Base-by-base conservation (phyloP, 176 grass and related monocot genomes). In the Miscanthus lutarioriparius region DNA sequence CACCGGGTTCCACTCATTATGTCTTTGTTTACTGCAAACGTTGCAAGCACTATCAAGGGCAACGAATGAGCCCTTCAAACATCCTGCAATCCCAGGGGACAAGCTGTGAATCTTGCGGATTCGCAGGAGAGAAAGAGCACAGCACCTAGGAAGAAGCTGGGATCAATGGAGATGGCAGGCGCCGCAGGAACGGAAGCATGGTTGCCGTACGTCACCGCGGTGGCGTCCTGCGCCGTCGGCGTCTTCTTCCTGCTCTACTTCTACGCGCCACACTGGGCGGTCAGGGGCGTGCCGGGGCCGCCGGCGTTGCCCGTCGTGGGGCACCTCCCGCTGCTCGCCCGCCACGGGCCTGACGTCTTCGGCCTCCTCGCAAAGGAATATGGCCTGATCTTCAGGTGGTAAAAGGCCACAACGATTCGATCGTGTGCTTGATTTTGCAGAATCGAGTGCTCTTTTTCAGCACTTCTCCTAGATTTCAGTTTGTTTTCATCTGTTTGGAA, bases 241-340 rank as follows among this genome's bases (percentile, higher is more conserved):
- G 49, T 88, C 38, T 44, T 89, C 30, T 85, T 86, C 30, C 16
- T 89, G n/a, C 40, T 93, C 26, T 91, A 96, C 86, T 91, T 89
- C 73, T 96, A 93, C 83, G 79, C 85, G 48, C 94, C 88, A 19
- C 89, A 77, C 72, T 96, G 88, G 86, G 82, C 36, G 12, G 48
- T 96, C 48, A 75, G 91, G 45, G 73, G 63, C 5, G 88, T 96
- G 66, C 94, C 91, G 11, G 91, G 91, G 32, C 86, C 86, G 48
- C 72, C 88, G 1, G 68, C 83, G 35, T 70, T 87, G 30, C 85
- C 87, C 9, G 20, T 96, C 56, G 76, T 96, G 11, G 86, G 94
- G 10, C 86, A 93, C 83, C 88, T 96, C 13, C 94, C 86, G 59
- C 90, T 91, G 81, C 94, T 96, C 48, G 88, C 88, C 67, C 73